These are phyloP conservation scores for Fusarium veterinarium DNA, from an alignment of 2,329 filamentous ascomycete genomes.

Conservation along the genomic window DNA sequence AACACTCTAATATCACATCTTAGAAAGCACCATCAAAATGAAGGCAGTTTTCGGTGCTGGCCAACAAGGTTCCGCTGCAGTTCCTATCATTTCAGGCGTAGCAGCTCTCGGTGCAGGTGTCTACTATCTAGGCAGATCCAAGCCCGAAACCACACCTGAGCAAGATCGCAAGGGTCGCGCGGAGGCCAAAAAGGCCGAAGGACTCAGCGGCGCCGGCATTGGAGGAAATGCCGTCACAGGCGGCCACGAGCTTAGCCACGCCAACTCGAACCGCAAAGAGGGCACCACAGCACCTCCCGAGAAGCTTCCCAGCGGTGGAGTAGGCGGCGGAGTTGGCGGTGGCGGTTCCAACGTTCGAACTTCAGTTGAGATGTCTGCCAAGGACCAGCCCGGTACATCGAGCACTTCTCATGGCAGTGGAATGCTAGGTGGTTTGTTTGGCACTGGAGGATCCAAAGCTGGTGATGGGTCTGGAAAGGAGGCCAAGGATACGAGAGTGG, in stretches of 20 bases:
- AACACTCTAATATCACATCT: background rate
- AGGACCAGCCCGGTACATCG: constrained; percentile 19
- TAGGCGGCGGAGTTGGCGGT: constrained; percentile 48
- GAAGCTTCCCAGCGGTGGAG: constrained; percentile 49
- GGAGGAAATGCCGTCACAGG: constrained; percentile 48
- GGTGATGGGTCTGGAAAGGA: constrained; percentile 19
- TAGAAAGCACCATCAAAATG: constrained; percentile 18
- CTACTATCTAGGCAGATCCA: constrained; percentile 36
- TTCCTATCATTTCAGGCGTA: constrained; percentile 35
- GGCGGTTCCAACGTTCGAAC: constrained; percentile 46
- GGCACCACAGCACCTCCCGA: constrained; percentile 43
- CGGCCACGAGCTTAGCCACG: constrained; percentile 45
- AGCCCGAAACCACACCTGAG: constrained; percentile 16
- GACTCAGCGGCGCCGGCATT: constrained; percentile 48
- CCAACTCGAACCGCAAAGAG: constrained; percentile 33
- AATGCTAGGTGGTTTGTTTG: constrained; percentile 40
- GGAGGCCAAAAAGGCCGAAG: constrained; percentile 48
- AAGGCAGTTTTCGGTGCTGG: constrained; percentile 33
- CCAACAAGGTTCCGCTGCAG: constrained; percentile 30
- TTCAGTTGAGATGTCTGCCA: constrained; percentile 43
- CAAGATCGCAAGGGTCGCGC: constrained; percentile 36
- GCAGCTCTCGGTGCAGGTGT: constrained; percentile 40
- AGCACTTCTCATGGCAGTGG: constrained; percentile 13
- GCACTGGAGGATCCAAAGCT: constrained; percentile 35
- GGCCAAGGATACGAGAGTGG: constrained; percentile 32